Percentiles rank a stretch among this genome's conserved stretches.
Conservation (phyloP, 805 yeast genomes). For the Hanseniaspora valbyensis region DNA sequence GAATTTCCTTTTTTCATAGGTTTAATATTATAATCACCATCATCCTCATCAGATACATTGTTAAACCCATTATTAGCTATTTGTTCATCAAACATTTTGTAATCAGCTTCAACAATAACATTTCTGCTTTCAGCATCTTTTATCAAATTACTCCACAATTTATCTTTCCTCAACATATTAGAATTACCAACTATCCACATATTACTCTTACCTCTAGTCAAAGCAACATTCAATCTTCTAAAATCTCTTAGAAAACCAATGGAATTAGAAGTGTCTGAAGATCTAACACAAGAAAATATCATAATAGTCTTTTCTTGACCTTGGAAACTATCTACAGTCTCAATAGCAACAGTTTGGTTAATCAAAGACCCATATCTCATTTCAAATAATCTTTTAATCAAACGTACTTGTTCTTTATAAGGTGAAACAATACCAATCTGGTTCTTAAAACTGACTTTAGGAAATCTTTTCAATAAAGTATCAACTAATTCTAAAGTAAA, state of each 20-base stretch:
- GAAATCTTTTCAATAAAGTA: slow-evolving; percentile 39
- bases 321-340: slow-evolving; percentile 95
- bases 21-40: background rate
- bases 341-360: slow-evolving; percentile 63
- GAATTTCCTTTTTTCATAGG: background rate
- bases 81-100: background rate
- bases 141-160: slow-evolving; percentile 63
- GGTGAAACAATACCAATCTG: slow-evolving; percentile 89
- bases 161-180: slow-evolving; percentile 50
- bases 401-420: slow-evolving; percentile 72
- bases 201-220: slow-evolving; percentile 86
- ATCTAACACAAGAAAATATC: slow-evolving; percentile 90
- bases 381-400: slow-evolving; percentile 46
- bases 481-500: slow-evolving; percentile 60
- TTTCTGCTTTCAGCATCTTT: slow-evolving; percentile 49
- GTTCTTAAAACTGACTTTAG: slow-evolving; percentile 46
- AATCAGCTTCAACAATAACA: slow-evolving; percentile 19
- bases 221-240: slow-evolving; percentile 93
- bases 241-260: slow-evolving; percentile 87
- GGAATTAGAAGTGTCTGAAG: slow-evolving; percentile 42
- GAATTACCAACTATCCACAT: slow-evolving; percentile 85
- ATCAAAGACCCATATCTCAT: slow-evolving; percentile 53
- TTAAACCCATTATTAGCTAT: no score
- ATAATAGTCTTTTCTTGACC: slow-evolving; percentile 95
- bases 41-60: no score